Evolutionary conservation across 257 asterid genomes (phyloP).

Genomic region (Knoxia roxburghii): DNA sequence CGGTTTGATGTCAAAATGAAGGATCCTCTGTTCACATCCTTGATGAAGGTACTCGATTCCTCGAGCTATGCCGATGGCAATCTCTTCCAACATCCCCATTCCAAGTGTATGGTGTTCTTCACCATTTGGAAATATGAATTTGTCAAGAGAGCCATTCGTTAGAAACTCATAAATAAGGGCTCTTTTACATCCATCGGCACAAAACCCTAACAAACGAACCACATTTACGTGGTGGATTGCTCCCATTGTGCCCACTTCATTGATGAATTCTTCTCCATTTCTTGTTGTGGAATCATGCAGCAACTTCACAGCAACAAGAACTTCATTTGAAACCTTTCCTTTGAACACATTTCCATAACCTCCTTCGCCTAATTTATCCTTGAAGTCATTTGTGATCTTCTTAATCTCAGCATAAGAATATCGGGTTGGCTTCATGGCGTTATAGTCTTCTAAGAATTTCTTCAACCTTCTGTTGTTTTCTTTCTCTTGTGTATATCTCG

Average conservation of each 20-base stretch:
- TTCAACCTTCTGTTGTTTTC: neutral
- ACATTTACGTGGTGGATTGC: neutral
- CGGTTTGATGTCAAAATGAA: neutral
- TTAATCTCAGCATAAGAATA: neutral
- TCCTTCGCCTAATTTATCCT: neutral
- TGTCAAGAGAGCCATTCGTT: neutral
- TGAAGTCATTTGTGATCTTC: neutral
- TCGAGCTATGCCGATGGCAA: neutral
- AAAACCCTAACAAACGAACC: neutral
- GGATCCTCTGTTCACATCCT: neutral
- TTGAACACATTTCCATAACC: neutral
- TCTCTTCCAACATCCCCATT: neutral
- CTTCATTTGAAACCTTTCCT: neutral
- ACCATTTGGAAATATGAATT: neutral
- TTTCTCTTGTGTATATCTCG: neutral
- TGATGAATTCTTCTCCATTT: conserved; percentile 44
- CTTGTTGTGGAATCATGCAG: conserved; percentile 23
- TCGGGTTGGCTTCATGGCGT: neutral
- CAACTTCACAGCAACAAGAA: neutral
- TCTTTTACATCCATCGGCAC: neutral
- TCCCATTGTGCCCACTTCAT: conserved; percentile 15
- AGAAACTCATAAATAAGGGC: neutral
- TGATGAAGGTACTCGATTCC: neutral
- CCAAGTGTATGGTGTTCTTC: neutral
- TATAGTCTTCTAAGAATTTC: neutral